Evolutionary conservation across 1,284 basidiomycete genomes (phyloP).

Genomic region (Erythrobasidium hasegawianum): DNA sequence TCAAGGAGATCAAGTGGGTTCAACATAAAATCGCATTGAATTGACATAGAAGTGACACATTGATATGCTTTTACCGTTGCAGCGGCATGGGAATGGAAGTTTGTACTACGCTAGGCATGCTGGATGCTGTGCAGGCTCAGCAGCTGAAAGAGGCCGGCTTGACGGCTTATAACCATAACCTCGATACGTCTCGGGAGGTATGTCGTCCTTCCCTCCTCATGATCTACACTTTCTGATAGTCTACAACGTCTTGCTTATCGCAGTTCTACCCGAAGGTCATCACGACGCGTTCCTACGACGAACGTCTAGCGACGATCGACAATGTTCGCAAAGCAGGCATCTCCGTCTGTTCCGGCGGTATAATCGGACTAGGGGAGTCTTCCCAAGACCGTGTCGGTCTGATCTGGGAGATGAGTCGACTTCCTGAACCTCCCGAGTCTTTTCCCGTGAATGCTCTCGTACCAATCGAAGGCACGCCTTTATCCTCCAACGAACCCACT

Average conservation of each 20-base stretch:
- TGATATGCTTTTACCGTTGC: not conserved
- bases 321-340: slow-evolving; percentile 93
- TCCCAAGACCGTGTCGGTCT: slow-evolving; percentile 87
- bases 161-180: slow-evolving; percentile 98
- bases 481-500: slow-evolving; percentile 56
- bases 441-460: slow-evolving; percentile 96
- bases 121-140: slow-evolving; percentile 86
- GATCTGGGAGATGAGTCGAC: slow-evolving; percentile 91
- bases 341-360: slow-evolving; percentile 94
- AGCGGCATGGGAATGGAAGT: slow-evolving; percentile 59
- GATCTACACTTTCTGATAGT: too few species aligned
- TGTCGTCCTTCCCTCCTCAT: slow-evolving; percentile 59
- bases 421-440: slow-evolving; percentile 93
- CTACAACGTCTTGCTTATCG: too few species aligned
- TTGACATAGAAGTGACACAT: too few species aligned
- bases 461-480: slow-evolving; percentile 59
- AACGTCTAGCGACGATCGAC: slow-evolving; percentile 80
- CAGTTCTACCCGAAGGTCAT: slow-evolving; percentile 58
- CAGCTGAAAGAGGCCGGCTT: slow-evolving; percentile 91
- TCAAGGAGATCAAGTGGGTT: slow-evolving; percentile 59
- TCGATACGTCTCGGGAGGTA: slow-evolving; percentile 95
- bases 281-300: slow-evolving; percentile 93
- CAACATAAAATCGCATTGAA: too few species aligned
- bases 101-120: slow-evolving; percentile 96
- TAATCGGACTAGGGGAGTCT: slow-evolving; percentile 88